phyloP scores from a whole-genome alignment of 441 rosid species.

The Jatropha podagrica region DNA sequence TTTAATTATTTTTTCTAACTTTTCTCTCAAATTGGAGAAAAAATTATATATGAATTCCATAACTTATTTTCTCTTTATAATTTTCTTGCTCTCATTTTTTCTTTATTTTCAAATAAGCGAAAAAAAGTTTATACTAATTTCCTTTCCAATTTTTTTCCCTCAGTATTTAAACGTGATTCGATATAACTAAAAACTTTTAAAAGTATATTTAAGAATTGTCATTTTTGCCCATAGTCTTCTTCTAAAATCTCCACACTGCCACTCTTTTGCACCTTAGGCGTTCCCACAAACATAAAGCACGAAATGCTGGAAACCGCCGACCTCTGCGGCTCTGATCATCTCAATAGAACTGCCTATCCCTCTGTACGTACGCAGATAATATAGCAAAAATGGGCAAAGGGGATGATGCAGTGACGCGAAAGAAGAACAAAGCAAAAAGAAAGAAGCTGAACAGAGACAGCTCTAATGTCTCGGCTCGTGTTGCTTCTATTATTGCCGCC shows the following conservation, averaged over 20 bases:
- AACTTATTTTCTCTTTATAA: no score
- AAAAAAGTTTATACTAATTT: no score
- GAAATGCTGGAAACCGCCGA: constrained; percentile 10
- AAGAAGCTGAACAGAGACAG: constrained; percentile 51
- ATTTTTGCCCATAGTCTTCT: background rate
- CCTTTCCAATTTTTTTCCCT: no score
- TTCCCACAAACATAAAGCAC: background rate
- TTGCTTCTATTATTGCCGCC: constrained; percentile 82
- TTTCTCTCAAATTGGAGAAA: no score
- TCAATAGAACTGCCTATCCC: background rate
- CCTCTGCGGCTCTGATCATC: constrained; percentile 17
- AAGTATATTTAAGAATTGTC: background rate
- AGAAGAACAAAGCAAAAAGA: constrained; percentile 62
- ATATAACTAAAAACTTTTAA: no score
- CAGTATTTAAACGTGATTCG: no score
- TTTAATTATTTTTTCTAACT: no score
- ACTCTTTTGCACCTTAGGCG: background rate
- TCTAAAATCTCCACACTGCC: background rate
- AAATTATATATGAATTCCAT: no score
- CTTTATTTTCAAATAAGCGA: no score
- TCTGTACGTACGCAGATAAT: background rate
- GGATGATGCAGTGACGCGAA: constrained; percentile 57
- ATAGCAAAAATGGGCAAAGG: constrained; percentile 64
- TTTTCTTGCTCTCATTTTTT: no score
- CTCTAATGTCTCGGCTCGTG: constrained; percentile 62